Base-by-base conservation (phyloP, 495 filamentous ascomycete species). In the Tuber aestivum region DNA sequence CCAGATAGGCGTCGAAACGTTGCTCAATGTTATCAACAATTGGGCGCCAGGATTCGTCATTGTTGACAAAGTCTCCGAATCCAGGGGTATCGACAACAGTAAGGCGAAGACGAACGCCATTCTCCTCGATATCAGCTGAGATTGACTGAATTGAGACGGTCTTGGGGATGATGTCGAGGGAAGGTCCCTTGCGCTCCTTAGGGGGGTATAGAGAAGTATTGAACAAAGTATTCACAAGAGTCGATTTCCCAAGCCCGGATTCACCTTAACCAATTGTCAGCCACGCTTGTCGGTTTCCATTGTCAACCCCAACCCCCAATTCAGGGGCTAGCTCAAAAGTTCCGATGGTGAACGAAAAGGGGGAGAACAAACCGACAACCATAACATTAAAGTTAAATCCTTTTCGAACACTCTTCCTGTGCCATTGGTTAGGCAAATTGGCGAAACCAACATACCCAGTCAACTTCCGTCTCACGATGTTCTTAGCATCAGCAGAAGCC, bases 381-480 rank as follows among this genome's bases (percentile, higher is more conserved):
- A 99, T 99, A 76, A 98, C 95, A 84, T 99, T 99, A 89, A 99
- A 99, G 89, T 98, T 99, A 90, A 99, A 99, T 76, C 95, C 95
- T 86, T 99, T 99, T 83, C 95, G 92, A 82, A 99, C 96, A 89
- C 94, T 97, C 91, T 99, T 99, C 85, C 95, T 94, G 88, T 99
- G 95, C 96, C 96, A 99, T 86, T 99, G 95, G 86, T 99, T 99
- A 69, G 95, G 95, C 85, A 99, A 87, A 84, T 99, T 99, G 84
- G 95, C 95, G 84, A 99, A 99, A 74, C 95, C 95, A 82, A 99
- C 95, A 83, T 97, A 99, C 76, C 95, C 95, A 69, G 95, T 98
- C 83, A 99, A 86, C 89, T 99, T 99, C 86, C 96, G 89, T 84
- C 96, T 93, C 75, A 99, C 95, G 84, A 99, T 96, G 85, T 99